Percentiles rank a stretch among this genome's conserved stretches.
phyloP scores from a whole-genome alignment of 208 protist species.

The Trypanosomatidae sp. region DNA sequence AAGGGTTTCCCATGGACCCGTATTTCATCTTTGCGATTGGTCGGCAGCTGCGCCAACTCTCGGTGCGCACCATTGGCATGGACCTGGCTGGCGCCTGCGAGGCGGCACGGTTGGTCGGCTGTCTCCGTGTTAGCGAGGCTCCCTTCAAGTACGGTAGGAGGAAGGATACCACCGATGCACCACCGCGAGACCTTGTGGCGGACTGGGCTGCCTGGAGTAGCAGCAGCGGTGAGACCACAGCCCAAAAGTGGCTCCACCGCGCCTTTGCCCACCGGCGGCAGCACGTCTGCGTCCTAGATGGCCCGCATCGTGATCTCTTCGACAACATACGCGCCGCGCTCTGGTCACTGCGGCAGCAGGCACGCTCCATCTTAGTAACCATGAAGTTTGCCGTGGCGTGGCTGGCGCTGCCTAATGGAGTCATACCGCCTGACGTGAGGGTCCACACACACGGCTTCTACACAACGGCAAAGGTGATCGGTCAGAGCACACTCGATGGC shows the following conservation, averaged over 20 bases:
- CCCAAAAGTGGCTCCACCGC: slow-evolving; percentile 41
- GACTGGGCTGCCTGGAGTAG: slow-evolving; percentile 53
- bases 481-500: slow-evolving; percentile 55
- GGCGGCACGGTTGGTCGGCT: slow-evolving; percentile 62
- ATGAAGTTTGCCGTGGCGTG: slow-evolving; percentile 68
- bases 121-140: slow-evolving; percentile 40
- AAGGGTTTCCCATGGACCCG: slow-evolving; percentile 76
- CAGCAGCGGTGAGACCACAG: slow-evolving; percentile 10
- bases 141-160: slow-evolving; percentile 41
- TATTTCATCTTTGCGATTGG: slow-evolving; percentile 82
- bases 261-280: slow-evolving; percentile 65
- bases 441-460: slow-evolving; percentile 47
- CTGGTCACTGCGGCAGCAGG: slow-evolving; percentile 72
- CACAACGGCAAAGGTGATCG: slow-evolving; percentile 78
- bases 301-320: slow-evolving; percentile 68
- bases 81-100: slow-evolving; percentile 69
- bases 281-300: slow-evolving; percentile 64
- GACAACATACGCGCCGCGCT: slow-evolving; percentile 72
- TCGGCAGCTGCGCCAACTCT: slow-evolving; percentile 50
- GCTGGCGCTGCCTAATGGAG: slow-evolving; percentile 53
- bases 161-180: background rate
- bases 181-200: slow-evolving; percentile 25
- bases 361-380: slow-evolving; percentile 53
- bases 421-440: slow-evolving; percentile 39
- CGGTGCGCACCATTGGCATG: slow-evolving; percentile 45